Conservation (phyloP, 306 rosid genomes). For the Neltuma alba region DNA sequence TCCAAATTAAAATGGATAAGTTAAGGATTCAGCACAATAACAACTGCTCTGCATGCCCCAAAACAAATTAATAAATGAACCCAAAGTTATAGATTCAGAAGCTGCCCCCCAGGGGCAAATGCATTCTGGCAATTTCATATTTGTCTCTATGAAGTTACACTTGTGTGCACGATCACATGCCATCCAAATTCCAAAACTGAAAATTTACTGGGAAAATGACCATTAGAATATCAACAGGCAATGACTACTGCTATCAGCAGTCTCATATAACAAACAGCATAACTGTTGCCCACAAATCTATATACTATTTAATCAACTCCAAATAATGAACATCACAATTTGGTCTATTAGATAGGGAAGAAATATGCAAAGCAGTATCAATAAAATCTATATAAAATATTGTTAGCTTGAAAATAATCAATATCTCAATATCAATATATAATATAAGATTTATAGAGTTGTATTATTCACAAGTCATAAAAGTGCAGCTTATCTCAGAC, state of each 20-base stretch:
- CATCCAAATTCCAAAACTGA: background rate
- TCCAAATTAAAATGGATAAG: background rate
- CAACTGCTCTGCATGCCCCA: background rate
- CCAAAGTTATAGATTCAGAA: background rate
- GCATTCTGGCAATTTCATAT: background rate
- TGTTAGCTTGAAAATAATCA: background rate
- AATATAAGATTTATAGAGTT: background rate
- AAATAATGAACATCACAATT: background rate
- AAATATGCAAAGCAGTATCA: background rate
- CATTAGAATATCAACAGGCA: background rate
- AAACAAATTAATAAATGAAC: background rate
- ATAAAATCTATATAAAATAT: background rate
- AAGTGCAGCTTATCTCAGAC: background rate
- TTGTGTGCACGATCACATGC: slow-evolving; percentile 11
- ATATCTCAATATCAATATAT: background rate
- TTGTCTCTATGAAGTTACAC: background rate
- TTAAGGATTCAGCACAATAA: background rate
- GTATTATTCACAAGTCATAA: background rate
- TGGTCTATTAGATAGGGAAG: background rate
- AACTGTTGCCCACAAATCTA: background rate
- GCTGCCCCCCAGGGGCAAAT: background rate
- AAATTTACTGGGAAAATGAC: background rate
- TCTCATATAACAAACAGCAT: background rate
- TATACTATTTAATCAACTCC: background rate
- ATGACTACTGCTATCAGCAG: background rate